Evolutionary conservation across 148 eudicot species (phyloP), one percentile per base, ranked within the genome.

Genomic region (Rhododendron molle): DNA sequence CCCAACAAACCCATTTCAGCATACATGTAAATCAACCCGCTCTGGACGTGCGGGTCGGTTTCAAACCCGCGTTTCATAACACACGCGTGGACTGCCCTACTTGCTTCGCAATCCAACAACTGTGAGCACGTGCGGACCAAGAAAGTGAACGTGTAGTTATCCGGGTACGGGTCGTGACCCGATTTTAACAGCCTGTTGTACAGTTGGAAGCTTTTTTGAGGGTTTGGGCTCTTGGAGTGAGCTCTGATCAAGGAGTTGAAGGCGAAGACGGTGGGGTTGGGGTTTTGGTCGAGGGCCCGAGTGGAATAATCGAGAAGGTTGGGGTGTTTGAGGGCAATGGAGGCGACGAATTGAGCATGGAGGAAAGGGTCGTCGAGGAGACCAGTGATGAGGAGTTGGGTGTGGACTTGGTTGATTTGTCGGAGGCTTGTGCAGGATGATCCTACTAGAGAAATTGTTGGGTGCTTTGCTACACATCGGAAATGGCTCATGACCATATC

Each of bases 281-380:
- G 36, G 62, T 36, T 84, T 36, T 73, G 88, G 83, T 79, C 44
- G 16, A 87, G 60, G 49, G 84, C 44, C 54, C 56, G 81, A 71
- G 23, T 46, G 84, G 90, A 84, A 49, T 86, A 89, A 34, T 86
- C 76, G 12, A 89, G 84, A 65, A 69, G 67, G 49, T 43, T n/a
- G 36, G 88, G 84, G 76, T 89, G 90, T 65, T 82, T 86, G 26
- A 87, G 89, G 74, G 90, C 86, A 69, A 89, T 81, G 5, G 87
- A 79, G 78, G 90, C 87, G 8, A 87, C 87, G 67, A 84, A 89
- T 15, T 89, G 87, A 84, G 73, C 88, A 12, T 84, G 46, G 44
- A 87, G 58, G 23, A n/a, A 46, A 84, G 87, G 89, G 77, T 85
- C 43, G 38, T 84, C 56, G 20, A 87, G 88, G 65, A 83, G 56